phyloP scores from a whole-genome alignment of 139 green algal species.

The Eudorina sp. region DNA sequence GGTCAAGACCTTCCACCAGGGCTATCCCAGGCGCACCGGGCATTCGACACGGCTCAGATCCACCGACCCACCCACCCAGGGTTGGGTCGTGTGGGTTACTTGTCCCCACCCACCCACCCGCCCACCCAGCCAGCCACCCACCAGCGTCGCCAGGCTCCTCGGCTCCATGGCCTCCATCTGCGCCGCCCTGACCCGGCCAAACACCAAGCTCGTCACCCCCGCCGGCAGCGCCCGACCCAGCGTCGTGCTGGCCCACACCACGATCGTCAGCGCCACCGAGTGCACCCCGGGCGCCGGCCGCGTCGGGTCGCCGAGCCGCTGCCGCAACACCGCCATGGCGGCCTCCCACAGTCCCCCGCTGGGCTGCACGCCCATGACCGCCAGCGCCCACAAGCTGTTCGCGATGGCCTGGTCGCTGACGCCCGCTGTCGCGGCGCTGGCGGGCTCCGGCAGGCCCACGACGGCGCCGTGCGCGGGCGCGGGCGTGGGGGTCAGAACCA shows the following conservation, averaged over 20 bases:
- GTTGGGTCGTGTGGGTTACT: no score
- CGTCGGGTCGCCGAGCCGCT: background rate
- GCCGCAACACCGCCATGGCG: background rate
- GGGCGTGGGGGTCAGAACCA: background rate
- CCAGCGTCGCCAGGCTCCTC: constrained; percentile 41
- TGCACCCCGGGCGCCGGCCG: constrained; percentile 1
- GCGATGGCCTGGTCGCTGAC: constrained; percentile 32
- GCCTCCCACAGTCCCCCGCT: constrained; percentile 22
- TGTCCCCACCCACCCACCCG: background rate
- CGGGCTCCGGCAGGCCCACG: background rate
- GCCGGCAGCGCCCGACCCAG: constrained; percentile 39
- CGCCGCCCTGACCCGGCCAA: background rate
- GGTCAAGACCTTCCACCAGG: no score
- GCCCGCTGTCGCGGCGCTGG: background rate
- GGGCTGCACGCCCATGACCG: constrained; percentile 7
- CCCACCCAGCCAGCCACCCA: constrained; percentile 27
- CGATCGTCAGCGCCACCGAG: constrained; percentile 6
- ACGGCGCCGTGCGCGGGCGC: background rate
- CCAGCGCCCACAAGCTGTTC: constrained; percentile 46
- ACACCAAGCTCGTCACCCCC: constrained; percentile 37
- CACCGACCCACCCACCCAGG: no score
- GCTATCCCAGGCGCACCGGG: no score
- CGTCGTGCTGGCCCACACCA: constrained; percentile 33
- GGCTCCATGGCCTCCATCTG: constrained; percentile 21
- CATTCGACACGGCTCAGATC: no score